Evolutionary conservation across 148 eudicot genomes (phyloP), one percentile per base, ranked within the genome.

Genomic region (Pouteria glomerata): DNA sequence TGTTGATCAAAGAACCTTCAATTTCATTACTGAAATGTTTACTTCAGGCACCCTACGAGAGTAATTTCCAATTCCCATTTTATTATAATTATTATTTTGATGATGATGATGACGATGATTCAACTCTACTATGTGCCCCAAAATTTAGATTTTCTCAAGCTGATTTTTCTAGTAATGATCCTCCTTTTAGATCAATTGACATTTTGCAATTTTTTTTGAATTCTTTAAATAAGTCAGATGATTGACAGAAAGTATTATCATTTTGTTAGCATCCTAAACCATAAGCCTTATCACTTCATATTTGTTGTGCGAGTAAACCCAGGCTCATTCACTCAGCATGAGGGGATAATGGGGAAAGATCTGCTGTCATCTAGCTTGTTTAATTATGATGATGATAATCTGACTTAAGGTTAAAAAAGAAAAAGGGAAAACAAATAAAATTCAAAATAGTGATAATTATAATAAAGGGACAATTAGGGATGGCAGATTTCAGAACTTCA

Each of bases 11-110:
- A 77, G 84, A 65, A 83, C 84, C 42, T 83, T 83, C 72, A 83
- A 83, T 75, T 83, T 83, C 52, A 78, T 83, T 33, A 80, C 86
- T 3, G 86, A 83, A 56, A 74, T 83, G 84, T 80, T 83, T 76
- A 80, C 86, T 42, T 83, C 86, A n/a, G 86, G 86, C 63, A 80
- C 86, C 63, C 82, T 83, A 44, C 71, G 84, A 75, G 77, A 75
- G 86, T 83, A 83, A 80, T 68, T 42, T 58, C 68, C 44, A 24
- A 21, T 19, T 11, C n/a, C n/a, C 70, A 33, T 29, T 70, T 71
- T 51, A 55, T 5, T 41, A 37, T 27, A n/a, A n/a, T n/a, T 10
- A 39, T 10, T 39, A 10, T 10, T 39, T 39, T 4, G 44, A 39
- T 39, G 10, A n/a, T n/a, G n/a, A n/a, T n/a, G n/a, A n/a, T 69